phyloP scores from a whole-genome alignment of 2,329 filamentous ascomycete species.

The Colletotrichum sojae region DNA sequence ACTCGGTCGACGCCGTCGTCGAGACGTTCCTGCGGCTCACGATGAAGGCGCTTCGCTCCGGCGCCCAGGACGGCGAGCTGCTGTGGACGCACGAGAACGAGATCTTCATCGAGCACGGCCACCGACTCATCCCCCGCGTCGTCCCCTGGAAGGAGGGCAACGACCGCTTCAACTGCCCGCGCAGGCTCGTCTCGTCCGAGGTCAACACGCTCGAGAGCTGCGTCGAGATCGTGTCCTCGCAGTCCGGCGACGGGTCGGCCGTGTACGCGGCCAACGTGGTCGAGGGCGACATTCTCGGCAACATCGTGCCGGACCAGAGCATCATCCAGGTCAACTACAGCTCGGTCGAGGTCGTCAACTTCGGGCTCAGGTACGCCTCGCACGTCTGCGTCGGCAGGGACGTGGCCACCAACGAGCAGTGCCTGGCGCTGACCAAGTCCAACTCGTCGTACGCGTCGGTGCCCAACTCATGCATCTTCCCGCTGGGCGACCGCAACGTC shows the following conservation, averaged over 20 bases:
- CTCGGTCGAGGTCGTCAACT: slow-evolving; percentile 48
- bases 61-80: slow-evolving; percentile 23
- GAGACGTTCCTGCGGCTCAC: slow-evolving; percentile 37
- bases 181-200: slow-evolving; percentile 50
- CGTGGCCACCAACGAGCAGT: slow-evolving; percentile 42
- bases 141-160: slow-evolving; percentile 56
- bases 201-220: slow-evolving; percentile 51
- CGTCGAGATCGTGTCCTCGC: slow-evolving; percentile 47
- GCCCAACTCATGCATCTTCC: slow-evolving; percentile 39
- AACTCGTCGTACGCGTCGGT: slow-evolving; percentile 54
- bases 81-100: slow-evolving; percentile 39
- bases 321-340: slow-evolving; percentile 55
- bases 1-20: slow-evolving; percentile 2
- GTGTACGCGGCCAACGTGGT: slow-evolving; percentile 43
- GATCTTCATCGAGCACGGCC: slow-evolving; percentile 53
- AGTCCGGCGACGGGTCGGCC: slow-evolving; percentile 37
- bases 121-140: slow-evolving; percentile 54
- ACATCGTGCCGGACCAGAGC: slow-evolving; percentile 18
- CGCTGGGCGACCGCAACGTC: slow-evolving; percentile 31
- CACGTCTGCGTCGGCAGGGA: slow-evolving; percentile 53
- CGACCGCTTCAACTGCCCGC: slow-evolving; percentile 54
- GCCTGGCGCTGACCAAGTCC: slow-evolving; percentile 48
- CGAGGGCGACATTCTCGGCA: slow-evolving; percentile 39
- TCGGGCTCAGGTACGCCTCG: slow-evolving; percentile 42
- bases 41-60: slow-evolving; percentile 13